Percentiles rank a stretch among this genome's conserved stretches.
phyloP scores from a whole-genome alignment of 2,329 filamentous ascomycete species.

The Neurospora sp. region DNA sequence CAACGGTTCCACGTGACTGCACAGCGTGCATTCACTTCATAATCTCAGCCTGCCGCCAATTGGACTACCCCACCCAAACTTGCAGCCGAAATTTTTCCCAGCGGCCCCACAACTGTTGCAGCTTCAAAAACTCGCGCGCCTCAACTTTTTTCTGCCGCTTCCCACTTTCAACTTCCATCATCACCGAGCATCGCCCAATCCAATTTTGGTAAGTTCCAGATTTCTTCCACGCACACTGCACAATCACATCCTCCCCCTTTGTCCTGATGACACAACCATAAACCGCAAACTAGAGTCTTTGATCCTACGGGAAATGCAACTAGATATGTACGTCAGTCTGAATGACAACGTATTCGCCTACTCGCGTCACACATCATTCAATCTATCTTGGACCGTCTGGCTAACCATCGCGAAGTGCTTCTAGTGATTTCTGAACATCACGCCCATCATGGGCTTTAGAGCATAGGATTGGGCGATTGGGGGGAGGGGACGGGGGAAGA shows the following conservation, averaged over 20 bases:
- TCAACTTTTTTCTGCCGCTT: conserved; percentile 13
- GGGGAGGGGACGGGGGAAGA: not conserved
- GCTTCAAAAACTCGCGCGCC: conserved; percentile 18
- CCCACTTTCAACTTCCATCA: conserved; percentile 12
- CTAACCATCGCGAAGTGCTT: not conserved
- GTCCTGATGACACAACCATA: conserved; percentile 68
- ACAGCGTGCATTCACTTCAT: not conserved
- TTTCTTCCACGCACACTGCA: conserved; percentile 1
- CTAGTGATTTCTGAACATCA: not conserved
- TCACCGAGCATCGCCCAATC: conserved; percentile 9
- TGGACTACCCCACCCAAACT: conserved; percentile 4
- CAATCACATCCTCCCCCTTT: conserved; percentile 7
- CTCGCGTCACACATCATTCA: conserved; percentile 22
- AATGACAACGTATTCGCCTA: conserved; percentile 31
- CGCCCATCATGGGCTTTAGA: not conserved
- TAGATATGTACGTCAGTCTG: conserved; percentile 88
- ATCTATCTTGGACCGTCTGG: conserved; percentile 9
- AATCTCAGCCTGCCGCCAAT: not conserved
- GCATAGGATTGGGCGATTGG: not conserved
- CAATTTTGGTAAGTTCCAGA: conserved; percentile 19
- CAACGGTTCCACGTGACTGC: conserved; percentile 25
- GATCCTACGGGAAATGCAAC: conserved; percentile 74
- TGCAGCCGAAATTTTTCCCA: conserved; percentile 10
- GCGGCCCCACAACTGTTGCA: conserved; percentile 9
- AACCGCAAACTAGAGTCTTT: conserved; percentile 99